Evolutionary conservation across 208 protist species (phyloP).

Genomic region (Leishmania arabica): DNA sequence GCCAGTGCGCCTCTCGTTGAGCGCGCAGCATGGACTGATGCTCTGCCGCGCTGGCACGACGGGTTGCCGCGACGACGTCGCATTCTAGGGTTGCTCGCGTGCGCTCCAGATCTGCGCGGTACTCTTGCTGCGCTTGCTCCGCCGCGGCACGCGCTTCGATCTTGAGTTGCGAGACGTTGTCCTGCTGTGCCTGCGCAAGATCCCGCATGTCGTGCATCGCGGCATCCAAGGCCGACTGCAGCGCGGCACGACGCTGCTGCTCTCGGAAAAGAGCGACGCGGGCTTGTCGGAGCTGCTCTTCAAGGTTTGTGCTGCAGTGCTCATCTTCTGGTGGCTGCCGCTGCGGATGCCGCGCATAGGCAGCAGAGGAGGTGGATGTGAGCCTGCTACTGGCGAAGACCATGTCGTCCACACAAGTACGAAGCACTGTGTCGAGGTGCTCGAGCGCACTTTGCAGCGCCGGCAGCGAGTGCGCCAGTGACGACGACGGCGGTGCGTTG

Average conservation of each 20-base stretch:
- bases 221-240: not conserved
- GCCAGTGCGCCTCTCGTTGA: conserved; percentile 15
- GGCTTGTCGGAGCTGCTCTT: not conserved
- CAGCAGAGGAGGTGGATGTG: not conserved
- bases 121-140: not conserved
- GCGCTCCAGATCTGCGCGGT: not conserved
- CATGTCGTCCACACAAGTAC: conserved; percentile 17
- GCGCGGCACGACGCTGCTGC: not conserved
- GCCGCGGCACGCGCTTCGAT: not conserved
- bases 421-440: conserved; percentile 10
- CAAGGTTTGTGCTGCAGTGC: not conserved
- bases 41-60: conserved; percentile 18
- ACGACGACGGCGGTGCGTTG: not conserved
- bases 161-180: not conserved
- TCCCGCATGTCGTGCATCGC: not conserved
- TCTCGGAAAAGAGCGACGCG: not conserved
- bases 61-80: conserved; percentile 13
- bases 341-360: not conserved
- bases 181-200: not conserved
- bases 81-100: not conserved
- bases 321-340: not conserved
- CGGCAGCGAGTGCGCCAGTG: not conserved
- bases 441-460: not conserved
- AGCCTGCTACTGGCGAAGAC: conserved; percentile 4
- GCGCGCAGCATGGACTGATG: conserved; percentile 1